Percentiles rank a stretch among this genome's conserved stretches.
Evolutionary conservation across 257 asterid species (phyloP).

Genomic region (Przewalskia tangutica): DNA sequence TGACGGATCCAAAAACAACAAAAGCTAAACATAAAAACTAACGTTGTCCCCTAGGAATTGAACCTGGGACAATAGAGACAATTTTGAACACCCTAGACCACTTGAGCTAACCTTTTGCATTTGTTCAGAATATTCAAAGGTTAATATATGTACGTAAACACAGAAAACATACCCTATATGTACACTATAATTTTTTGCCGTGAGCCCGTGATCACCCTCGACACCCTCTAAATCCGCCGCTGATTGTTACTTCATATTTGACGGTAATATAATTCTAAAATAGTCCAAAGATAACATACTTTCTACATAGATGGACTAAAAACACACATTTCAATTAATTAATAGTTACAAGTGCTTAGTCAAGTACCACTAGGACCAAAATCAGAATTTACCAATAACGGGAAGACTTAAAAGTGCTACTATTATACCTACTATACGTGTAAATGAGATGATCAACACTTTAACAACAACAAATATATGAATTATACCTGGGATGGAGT

Average conservation of each 20-base stretch:
- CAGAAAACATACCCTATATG: no score
- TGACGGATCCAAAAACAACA: no score
- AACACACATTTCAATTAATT: background rate
- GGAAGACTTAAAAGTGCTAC: background rate
- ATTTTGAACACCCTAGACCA: no score
- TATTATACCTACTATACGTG: background rate
- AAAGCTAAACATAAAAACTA: no score
- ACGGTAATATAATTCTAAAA: background rate
- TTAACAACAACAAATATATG: background rate
- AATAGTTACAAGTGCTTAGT: background rate
- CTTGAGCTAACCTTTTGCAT: no score
- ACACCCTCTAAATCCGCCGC: no score
- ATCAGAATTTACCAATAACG: background rate
- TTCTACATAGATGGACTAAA: background rate
- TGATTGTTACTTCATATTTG: background rate
- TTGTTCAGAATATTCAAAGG: no score
- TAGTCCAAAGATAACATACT: background rate
- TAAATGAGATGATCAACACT: background rate
- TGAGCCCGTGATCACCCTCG: no score
- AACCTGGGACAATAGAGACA: no score
- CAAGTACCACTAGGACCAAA: background rate
- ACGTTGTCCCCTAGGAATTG: no score
- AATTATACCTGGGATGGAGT: conserved; percentile 40
- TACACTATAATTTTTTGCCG: no score
- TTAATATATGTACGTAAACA: no score